These are phyloP conservation scores for Diaporthe vexans DNA, from an alignment of 2,329 filamentous ascomycete genomes.

Conservation along the genomic window DNA sequence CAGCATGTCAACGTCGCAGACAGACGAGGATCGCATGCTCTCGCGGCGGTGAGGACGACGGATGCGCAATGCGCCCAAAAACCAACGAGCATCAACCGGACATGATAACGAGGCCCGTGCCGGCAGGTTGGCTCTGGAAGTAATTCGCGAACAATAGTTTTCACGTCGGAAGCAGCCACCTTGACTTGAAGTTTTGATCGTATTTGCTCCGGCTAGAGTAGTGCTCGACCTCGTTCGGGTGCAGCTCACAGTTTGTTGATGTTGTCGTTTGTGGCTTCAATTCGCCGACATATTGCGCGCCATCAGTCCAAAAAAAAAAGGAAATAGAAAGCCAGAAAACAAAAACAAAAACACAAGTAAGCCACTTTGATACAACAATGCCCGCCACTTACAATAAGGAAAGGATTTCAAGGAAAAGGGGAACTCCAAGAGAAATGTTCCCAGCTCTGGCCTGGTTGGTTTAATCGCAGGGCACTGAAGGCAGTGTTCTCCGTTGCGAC, in stretches of 20 bases:
- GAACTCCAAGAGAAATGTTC: background rate
- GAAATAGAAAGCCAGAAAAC: slow-evolving; percentile 31
- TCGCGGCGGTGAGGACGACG: slow-evolving; percentile 23
- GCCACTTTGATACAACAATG: slow-evolving; percentile 33
- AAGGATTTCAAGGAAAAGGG: slow-evolving; percentile 33
- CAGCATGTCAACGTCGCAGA: slow-evolving; percentile 21
- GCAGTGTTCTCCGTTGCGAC: slow-evolving; percentile 15
- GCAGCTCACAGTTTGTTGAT: slow-evolving; percentile 34
- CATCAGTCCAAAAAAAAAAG: slow-evolving; percentile 27
- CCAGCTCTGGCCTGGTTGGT: slow-evolving; percentile 7
- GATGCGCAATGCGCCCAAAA: slow-evolving; percentile 5
- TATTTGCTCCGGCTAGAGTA: slow-evolving; percentile 38
- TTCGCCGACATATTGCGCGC: slow-evolving; percentile 36
- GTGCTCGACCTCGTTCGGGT: slow-evolving; percentile 23
- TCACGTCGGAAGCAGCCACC: background rate
- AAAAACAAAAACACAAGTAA: slow-evolving; percentile 25
- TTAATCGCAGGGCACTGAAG: slow-evolving; percentile 19
- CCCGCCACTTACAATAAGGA: slow-evolving; percentile 36
- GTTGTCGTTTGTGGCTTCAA: slow-evolving; percentile 7
- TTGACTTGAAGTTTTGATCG: slow-evolving; percentile 24
- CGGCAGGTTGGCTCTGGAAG: background rate
- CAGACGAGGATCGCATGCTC: slow-evolving; percentile 26
- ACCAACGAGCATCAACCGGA: background rate
- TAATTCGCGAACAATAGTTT: background rate
- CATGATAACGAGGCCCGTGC: no score